Evolutionary conservation across 345 rosid genomes (phyloP).

Genomic region (Triadica sebifera): DNA sequence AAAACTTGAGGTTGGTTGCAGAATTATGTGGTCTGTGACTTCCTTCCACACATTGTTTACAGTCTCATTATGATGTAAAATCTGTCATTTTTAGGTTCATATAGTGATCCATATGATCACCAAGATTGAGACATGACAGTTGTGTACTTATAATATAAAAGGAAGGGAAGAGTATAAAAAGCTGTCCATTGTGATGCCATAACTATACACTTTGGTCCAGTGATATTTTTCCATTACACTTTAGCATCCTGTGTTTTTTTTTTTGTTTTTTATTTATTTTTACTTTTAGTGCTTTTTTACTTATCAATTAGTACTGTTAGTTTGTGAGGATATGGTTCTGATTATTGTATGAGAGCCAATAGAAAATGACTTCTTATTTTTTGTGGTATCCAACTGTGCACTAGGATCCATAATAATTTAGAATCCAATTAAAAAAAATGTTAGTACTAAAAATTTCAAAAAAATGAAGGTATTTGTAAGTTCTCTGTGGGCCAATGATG

Average conservation of each 20-base stretch:
- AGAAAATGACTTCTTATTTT: not conserved
- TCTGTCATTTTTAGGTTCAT: not conserved
- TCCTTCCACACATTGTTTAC: not conserved
- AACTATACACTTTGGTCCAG: not conserved
- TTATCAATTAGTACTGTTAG: too few relatives aligned
- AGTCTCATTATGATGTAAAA: not conserved
- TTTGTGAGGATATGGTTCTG: not conserved
- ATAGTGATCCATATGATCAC: too few relatives aligned
- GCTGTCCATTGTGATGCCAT: not conserved
- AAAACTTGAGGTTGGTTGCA: not conserved
- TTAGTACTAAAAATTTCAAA: not conserved
- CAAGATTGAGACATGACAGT: not conserved
- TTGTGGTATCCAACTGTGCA: not conserved
- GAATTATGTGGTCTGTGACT: not conserved
- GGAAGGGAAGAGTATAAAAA: too few relatives aligned
- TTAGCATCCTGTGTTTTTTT: not conserved
- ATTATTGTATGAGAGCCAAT: not conserved
- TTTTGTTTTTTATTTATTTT: too few relatives aligned
- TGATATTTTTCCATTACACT: too few relatives aligned
- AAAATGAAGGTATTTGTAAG: not conserved
- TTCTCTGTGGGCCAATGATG: not conserved
- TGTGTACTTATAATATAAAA: not conserved
- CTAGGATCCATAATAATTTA: not conserved
- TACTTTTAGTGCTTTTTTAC: too few relatives aligned
- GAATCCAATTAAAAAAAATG: not conserved